Evolutionary conservation across 192 early-diverging fungal species (phyloP), one percentile per base, ranked within the genome.

Genomic region (Coemansia interrupta): DNA sequence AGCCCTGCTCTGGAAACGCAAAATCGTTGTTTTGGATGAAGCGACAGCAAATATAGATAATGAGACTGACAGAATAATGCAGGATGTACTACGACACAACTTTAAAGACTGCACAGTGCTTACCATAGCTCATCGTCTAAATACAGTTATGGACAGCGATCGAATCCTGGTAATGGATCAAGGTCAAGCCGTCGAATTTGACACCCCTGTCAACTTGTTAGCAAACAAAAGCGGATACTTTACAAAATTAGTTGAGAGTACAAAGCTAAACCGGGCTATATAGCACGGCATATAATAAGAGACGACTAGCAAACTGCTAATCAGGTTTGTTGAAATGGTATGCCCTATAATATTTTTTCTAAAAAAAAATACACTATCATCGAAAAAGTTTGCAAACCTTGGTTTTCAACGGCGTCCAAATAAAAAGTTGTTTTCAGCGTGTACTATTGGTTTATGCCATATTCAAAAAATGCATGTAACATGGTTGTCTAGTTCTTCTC

Each of bases 1-100:
- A 42, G 84, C 86, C 14, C 54, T 92, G 57, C 58, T 90, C 40
- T 83, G 82, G 54, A 68, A 83, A 49, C 70, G 77, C 24, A 83
- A 72, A 42, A 73, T 89, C 40, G 58, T 87, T 9, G 54, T 88
- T 4, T 59, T 86, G 62, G 86, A 88, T 54, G 86, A 88, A 55
- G 83, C 86, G 2, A 88, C 83, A 20, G 61, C 63, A 6, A 52
- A 57, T 20, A 22, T 69, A 20, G 57, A 78, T 28, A 20, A n/a
- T 1, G 40, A 13, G 12, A 78, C 56, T 14, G 85, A 87, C 61
- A 55, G 50, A 2, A 67, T 70, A 14, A 80, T 87, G 39, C 83
- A 86, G 61, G 53, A 69, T 18, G 77, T 78, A 0, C 80, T 87
- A 46, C 70, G 82, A n/a, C 22, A 43, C 3, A 76, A 82, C 30